These are phyloP conservation scores for Carallia brachiata DNA, from an alignment of 345 rosid genomes.

Conservation along the genomic window DNA sequence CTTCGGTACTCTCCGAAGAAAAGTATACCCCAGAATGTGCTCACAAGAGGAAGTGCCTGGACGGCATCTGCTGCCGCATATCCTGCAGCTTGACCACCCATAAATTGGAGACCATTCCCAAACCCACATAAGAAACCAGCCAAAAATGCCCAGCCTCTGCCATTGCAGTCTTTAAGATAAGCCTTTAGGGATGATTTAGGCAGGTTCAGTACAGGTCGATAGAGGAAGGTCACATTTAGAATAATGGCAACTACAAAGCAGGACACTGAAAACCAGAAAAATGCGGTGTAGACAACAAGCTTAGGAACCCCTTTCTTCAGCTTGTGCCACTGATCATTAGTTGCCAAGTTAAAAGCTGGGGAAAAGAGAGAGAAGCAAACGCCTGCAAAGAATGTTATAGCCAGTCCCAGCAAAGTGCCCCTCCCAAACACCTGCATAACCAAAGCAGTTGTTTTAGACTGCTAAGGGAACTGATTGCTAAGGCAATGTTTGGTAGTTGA, in stretches of 20 bases:
- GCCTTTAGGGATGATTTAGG: constrained; percentile 72
- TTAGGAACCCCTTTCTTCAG: constrained; percentile 72
- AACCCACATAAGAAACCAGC: constrained; percentile 88
- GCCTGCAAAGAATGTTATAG: constrained; percentile 74
- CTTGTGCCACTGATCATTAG: constrained; percentile 84
- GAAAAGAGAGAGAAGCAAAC: constrained; percentile 80
- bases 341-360: constrained; percentile 84
- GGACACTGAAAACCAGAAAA: constrained; percentile 75
- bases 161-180: constrained; percentile 72
- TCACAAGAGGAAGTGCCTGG: constrained; percentile 94
- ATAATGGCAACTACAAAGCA: constrained; percentile 57
- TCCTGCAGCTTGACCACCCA: constrained; percentile 96
- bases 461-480: neutral
- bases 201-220: constrained; percentile 56
- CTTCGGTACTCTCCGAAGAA: constrained; percentile 81
- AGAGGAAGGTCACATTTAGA: constrained; percentile 63
- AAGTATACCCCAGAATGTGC: constrained; percentile 91
- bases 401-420: constrained; percentile 60
- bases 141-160: constrained; percentile 83
- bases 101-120: constrained; percentile 85
- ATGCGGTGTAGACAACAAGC: constrained; percentile 70
- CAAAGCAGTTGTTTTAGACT: neutral
- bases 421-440: constrained; percentile 66
- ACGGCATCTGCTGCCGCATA: constrained; percentile 93
- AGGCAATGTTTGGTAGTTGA: neutral